A percentile compares a stretch with the other conserved stretches of the same genome.
phyloP scores from a whole-genome alignment of 2,329 filamentous ascomycete species.

The Penicillium olsonii region DNA sequence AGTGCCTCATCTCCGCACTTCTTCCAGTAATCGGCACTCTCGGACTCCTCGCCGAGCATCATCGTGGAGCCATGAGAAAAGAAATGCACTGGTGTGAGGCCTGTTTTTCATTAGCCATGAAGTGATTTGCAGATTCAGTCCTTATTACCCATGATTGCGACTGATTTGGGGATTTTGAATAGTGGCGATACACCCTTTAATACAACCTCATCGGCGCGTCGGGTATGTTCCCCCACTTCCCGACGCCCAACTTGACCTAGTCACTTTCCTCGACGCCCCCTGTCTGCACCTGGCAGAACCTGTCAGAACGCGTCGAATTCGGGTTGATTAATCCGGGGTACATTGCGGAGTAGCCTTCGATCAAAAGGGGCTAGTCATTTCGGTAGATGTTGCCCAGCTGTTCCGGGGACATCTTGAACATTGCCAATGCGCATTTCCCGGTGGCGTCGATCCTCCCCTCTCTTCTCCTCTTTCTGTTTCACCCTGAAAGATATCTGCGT shows the following conservation, averaged over 20 bases:
- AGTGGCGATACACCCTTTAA: not conserved
- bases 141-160: not conserved
- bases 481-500: not conserved
- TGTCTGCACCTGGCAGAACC: not conserved
- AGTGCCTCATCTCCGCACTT: conserved; percentile 64
- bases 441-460: not conserved
- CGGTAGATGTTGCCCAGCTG: too few relatives aligned
- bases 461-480: not conserved
- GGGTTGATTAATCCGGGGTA: conserved; percentile 9
- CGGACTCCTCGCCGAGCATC: conserved; percentile 68
- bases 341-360: not conserved
- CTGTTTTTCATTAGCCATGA: conserved; percentile 7
- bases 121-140: too few relatives aligned
- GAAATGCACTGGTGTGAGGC: conserved; percentile 61
- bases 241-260: conserved; percentile 6
- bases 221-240: conserved; percentile 20
- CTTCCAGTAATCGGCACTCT: conserved; percentile 67
- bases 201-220: not conserved
- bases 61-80: conserved; percentile 72
- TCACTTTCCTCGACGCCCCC: not conserved
- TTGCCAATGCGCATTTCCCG: too few relatives aligned
- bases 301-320: too few relatives aligned
- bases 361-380: too few relatives aligned
- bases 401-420: too few relatives aligned
- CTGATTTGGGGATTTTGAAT: not conserved